These are phyloP conservation scores for Ustanciosporium gigantosporum DNA, from an alignment of 1,284 basidiomycete species.

Conservation along the genomic window DNA sequence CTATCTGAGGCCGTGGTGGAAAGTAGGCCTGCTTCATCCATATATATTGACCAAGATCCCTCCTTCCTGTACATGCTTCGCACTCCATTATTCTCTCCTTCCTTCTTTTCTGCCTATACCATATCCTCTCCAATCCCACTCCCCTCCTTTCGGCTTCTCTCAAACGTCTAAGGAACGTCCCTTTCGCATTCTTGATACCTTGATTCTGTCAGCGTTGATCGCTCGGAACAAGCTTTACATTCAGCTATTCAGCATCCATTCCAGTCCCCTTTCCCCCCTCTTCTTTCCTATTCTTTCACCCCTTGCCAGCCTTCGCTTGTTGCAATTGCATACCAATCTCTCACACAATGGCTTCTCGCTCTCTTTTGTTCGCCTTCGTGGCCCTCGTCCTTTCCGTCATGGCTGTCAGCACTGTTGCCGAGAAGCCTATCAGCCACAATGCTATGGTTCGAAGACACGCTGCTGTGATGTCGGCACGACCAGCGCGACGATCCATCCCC, in stretches of 20 bases:
- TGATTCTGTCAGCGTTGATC: too few relatives aligned
- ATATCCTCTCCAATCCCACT: neutral
- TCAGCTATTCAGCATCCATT: too few relatives aligned
- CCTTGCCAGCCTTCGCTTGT: too few relatives aligned
- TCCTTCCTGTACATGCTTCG: too few relatives aligned
- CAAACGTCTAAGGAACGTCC: neutral
- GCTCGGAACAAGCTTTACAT: too few relatives aligned
- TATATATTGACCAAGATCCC: too few relatives aligned
- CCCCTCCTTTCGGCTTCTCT: neutral
- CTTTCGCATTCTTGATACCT: neutral
- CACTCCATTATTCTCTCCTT: neutral
- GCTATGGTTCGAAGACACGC: slow-evolving; percentile 25
- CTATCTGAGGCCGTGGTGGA: too few relatives aligned
- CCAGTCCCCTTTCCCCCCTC: too few relatives aligned
- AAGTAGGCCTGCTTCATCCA: too few relatives aligned
- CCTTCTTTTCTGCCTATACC: neutral
- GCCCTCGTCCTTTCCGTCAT: slow-evolving; percentile 18
- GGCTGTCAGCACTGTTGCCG: slow-evolving; percentile 25
- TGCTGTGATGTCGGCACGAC: slow-evolving; percentile 11
- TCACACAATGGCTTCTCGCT: slow-evolving; percentile 23
- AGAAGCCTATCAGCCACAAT: slow-evolving; percentile 30
- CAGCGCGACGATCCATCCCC: slow-evolving; percentile 18
- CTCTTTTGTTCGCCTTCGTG: slow-evolving; percentile 26
- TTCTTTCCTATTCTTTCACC: too few relatives aligned
- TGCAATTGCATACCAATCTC: too few relatives aligned